A percentile compares a stretch with the other conserved stretches of the same genome.
Evolutionary conservation across 768 basidiomycete genomes (phyloP).

Genomic region (Lactifluus hygrophoroides): DNA sequence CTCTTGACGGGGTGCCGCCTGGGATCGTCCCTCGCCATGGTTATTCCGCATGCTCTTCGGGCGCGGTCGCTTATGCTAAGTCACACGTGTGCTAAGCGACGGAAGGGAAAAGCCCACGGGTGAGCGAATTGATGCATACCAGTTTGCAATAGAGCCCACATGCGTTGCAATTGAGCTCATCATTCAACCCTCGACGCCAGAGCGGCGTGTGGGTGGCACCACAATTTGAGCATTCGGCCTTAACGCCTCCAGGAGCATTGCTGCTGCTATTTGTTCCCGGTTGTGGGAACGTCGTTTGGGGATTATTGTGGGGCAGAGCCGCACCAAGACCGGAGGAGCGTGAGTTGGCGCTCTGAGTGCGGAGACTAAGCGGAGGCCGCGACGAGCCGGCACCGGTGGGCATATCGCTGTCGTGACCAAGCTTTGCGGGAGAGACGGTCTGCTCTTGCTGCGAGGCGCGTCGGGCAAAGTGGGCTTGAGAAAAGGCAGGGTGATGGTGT

Average conservation of each 20-base stretch:
- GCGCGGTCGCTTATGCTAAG: conserved; percentile 77
- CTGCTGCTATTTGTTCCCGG: conserved; percentile 26
- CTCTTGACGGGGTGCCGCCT: conserved; percentile 57
- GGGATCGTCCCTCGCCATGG: conserved; percentile 63
- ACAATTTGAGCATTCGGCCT: conserved; percentile 83
- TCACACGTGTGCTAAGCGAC: background rate
- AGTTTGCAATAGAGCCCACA: conserved; percentile 84
- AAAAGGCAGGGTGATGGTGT: conserved; percentile 25
- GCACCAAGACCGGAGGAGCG: conserved; percentile 62
- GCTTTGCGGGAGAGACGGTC: conserved; percentile 50
- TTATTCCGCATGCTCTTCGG: conserved; percentile 81
- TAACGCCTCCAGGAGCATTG: conserved; percentile 49
- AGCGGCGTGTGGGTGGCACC: conserved; percentile 84
- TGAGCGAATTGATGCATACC: conserved; percentile 35
- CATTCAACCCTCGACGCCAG: conserved; percentile 80
- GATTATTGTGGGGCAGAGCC: conserved; percentile 32
- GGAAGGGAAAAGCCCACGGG: background rate
- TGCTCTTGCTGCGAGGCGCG: conserved; percentile 35
- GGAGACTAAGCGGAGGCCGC: conserved; percentile 15
- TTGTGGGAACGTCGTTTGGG: conserved; percentile 19
- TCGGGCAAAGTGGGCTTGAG: conserved; percentile 34
- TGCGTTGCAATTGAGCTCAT: conserved; percentile 85
- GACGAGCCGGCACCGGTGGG: background rate
- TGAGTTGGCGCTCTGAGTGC: conserved; percentile 11
- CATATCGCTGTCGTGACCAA: conserved; percentile 32